Conservation (phyloP, 164 flowering plant species). For the Vitis cinerea region DNA sequence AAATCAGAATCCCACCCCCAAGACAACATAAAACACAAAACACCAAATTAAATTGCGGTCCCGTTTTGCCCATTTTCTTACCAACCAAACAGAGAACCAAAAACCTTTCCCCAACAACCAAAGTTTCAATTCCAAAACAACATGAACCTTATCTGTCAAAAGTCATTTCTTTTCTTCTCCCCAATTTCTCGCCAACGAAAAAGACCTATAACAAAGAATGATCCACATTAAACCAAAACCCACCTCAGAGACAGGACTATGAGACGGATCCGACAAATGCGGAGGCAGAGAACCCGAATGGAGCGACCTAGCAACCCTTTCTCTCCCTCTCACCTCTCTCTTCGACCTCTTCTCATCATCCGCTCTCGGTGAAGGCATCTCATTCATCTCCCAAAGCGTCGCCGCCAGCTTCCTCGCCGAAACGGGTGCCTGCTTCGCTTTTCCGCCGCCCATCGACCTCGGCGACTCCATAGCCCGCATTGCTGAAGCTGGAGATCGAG, state of each 20-base stretch:
- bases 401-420: conserved; percentile 97
- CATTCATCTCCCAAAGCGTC: conserved; percentile 95
- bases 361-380: conserved; percentile 55
- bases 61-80: too few species aligned
- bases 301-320: conserved; percentile 35
- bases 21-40: too few species aligned
- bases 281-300: conserved; percentile 68
- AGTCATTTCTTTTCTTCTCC: neutral
- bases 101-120: too few species aligned
- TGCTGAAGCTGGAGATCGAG: conserved; percentile 44
- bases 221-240: conserved; percentile 1
- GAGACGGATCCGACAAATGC: conserved; percentile 93
- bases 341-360: conserved; percentile 36
- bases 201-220: neutral
- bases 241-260: conserved; percentile 90
- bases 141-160: too few species aligned
- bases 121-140: too few species aligned
- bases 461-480: conserved; percentile 31
- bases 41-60: too few species aligned
- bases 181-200: neutral
- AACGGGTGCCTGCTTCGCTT: conserved; percentile 39
- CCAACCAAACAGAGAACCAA: neutral
- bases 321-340: conserved; percentile 38
- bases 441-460: conserved; percentile 30
- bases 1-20: too few species aligned